phyloP scores from a whole-genome alignment of 768 basidiomycete genomes.

The Multifurca ochricompacta region DNA sequence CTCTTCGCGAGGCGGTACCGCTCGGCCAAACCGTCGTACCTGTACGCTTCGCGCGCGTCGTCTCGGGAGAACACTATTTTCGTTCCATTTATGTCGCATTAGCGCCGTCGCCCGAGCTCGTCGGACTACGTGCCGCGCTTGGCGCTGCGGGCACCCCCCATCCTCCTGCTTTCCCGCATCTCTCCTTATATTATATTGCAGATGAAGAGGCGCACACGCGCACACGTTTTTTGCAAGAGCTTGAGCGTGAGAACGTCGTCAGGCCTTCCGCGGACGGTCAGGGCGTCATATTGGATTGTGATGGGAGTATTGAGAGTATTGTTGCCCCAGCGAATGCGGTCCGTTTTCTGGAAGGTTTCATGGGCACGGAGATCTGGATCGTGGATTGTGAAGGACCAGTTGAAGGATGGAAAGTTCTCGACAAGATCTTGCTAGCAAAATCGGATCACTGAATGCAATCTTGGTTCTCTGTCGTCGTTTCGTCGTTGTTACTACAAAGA shows the following conservation, averaged over 20 bases:
- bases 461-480: no score
- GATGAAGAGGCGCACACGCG: slow-evolving; percentile 59
- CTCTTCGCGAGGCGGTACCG: slow-evolving; percentile 37
- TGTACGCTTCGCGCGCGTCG: slow-evolving; percentile 45
- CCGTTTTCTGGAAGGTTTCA: slow-evolving; percentile 31
- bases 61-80: slow-evolving; percentile 56
- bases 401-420: slow-evolving; percentile 46
- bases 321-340: slow-evolving; percentile 31
- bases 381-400: slow-evolving; percentile 54
- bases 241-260: slow-evolving; percentile 35
- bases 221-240: slow-evolving; percentile 36
- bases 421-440: slow-evolving; percentile 27
- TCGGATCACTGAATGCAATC: neutral
- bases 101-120: slow-evolving; percentile 37
- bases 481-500: no score
- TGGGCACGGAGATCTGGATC: slow-evolving; percentile 48
- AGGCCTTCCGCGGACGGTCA: slow-evolving; percentile 14
- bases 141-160: slow-evolving; percentile 31
- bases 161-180: slow-evolving; percentile 59
- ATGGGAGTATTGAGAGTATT: slow-evolving; percentile 10
- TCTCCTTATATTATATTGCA: slow-evolving; percentile 67
- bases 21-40: slow-evolving; percentile 29
- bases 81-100: slow-evolving; percentile 60
- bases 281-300: slow-evolving; percentile 31
- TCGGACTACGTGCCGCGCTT: slow-evolving; percentile 41